Evolutionary conservation across 257 asterid species (phyloP).

Genomic region (Handroanthus guayacan): DNA sequence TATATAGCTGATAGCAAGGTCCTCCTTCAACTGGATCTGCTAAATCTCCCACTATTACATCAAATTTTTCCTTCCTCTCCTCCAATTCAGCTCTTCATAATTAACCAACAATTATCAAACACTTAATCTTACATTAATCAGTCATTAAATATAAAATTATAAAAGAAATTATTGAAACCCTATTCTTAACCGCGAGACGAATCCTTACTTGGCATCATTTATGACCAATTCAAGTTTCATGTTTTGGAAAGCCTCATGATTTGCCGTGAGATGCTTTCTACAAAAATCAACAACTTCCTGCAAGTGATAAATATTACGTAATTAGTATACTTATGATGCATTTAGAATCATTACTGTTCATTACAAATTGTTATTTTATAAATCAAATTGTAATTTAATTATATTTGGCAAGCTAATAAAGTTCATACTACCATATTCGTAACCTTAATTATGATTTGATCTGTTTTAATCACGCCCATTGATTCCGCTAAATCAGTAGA

Average conservation of each 20-base stretch:
- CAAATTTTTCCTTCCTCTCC: conserved; percentile 75
- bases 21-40: conserved; percentile 99
- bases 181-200: background rate
- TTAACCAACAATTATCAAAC: background rate
- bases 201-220: conserved; percentile 83
- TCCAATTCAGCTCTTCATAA: conserved; percentile 76
- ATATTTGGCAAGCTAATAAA: too few relatives aligned
- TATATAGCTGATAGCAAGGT: conserved; percentile 92
- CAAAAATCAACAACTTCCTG: conserved; percentile 98
- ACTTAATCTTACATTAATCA: background rate
- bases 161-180: too few relatives aligned
- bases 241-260: conserved; percentile 80
- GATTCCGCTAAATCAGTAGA: conserved; percentile 14
- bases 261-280: conserved; percentile 76
- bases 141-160: background rate
- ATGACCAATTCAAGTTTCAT: conserved; percentile 82
- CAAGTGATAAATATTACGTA: conserved; percentile 24
- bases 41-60: conserved; percentile 88
- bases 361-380: too few relatives aligned
- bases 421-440: too few relatives aligned
- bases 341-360: too few relatives aligned
- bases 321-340: too few relatives aligned
- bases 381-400: too few relatives aligned
- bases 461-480: conserved; percentile 16
- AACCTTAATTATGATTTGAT: too few relatives aligned